These are phyloP conservation scores for Skeletonema grethae DNA, from an alignment of 108 stramenopile genomes.

Conservation along the genomic window DNA sequence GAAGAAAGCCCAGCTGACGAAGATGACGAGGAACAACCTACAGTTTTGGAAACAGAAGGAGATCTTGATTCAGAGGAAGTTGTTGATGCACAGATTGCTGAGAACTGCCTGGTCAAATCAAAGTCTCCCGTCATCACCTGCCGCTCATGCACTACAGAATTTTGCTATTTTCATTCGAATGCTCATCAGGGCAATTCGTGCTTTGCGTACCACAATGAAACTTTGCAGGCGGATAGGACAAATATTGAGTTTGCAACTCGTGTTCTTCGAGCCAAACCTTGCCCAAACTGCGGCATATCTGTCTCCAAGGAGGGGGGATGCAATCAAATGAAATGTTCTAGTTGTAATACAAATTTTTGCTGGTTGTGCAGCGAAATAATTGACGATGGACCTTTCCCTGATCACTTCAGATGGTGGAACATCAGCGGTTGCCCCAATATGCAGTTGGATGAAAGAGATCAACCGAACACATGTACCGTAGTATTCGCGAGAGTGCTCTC, in stretches of 20 bases:
- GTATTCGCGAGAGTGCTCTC: conserved; percentile 29
- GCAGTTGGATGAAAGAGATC: conserved; percentile 59
- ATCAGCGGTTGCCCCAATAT: conserved; percentile 62
- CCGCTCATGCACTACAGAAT: conserved; percentile 37
- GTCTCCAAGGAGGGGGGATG: conserved; percentile 66
- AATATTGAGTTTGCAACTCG: conserved; percentile 39
- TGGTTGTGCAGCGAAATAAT: conserved; percentile 57
- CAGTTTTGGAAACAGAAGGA: neutral
- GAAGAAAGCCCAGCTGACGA: neutral
- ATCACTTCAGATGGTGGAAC: conserved; percentile 65
- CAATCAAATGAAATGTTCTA: conserved; percentile 61
- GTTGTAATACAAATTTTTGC: conserved; percentile 47
- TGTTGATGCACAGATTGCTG: conserved; percentile 14
- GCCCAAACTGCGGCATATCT: conserved; percentile 56
- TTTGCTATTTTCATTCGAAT: conserved; percentile 63
- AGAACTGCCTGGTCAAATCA: conserved; percentile 10
- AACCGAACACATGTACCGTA: conserved; percentile 26
- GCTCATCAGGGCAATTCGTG: conserved; percentile 53
- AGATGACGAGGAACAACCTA: conserved; percentile 10
- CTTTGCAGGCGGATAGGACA: conserved; percentile 41
- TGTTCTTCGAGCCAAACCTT: conserved; percentile 51
- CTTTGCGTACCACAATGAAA: conserved; percentile 38
- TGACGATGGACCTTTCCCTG: conserved; percentile 62
- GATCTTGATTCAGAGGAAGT: neutral
- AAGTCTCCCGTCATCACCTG: conserved; percentile 43